Evolutionary conservation across 116 monocot species (phyloP).

Genomic region (Phalaenopsis hybrid): DNA sequence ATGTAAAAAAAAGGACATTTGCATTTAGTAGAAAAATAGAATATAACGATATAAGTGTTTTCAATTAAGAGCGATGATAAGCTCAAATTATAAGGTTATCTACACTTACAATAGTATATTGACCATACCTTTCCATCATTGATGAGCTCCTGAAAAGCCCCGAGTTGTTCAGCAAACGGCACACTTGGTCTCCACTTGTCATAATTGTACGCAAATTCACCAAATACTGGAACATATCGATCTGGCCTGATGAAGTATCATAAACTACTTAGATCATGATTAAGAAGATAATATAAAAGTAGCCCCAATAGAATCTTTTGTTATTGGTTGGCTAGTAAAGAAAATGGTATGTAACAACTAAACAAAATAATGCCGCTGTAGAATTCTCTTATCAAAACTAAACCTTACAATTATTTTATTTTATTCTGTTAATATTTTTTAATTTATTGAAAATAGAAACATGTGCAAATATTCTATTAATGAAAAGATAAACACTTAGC

Average conservation of each 20-base stretch:
- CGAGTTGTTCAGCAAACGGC: constrained; percentile 78
- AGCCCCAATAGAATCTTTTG: neutral
- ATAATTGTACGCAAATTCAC: constrained; percentile 69
- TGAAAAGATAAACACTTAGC: no score
- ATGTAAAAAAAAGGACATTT: no score
- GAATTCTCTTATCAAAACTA: no score
- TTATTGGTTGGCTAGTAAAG: no score
- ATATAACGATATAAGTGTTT: neutral
- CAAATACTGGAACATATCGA: constrained; percentile 87
- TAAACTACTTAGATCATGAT: neutral
- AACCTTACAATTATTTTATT: no score
- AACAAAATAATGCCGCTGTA: neutral
- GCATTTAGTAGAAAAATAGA: no score
- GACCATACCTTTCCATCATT: constrained; percentile 70
- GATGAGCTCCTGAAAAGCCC: constrained; percentile 76
- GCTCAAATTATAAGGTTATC: neutral
- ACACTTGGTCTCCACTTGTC: constrained; percentile 81
- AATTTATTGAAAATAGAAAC: no score
- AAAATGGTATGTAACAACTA: no score
- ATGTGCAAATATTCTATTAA: no score
- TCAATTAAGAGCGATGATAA: neutral
- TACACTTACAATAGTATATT: neutral
- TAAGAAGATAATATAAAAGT: neutral
- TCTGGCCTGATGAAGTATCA: constrained; percentile 57
- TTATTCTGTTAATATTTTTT: no score